These are phyloP conservation scores for Dioscorea cayenensis DNA, from an alignment of 116 monocot genomes.

Conservation along the genomic window DNA sequence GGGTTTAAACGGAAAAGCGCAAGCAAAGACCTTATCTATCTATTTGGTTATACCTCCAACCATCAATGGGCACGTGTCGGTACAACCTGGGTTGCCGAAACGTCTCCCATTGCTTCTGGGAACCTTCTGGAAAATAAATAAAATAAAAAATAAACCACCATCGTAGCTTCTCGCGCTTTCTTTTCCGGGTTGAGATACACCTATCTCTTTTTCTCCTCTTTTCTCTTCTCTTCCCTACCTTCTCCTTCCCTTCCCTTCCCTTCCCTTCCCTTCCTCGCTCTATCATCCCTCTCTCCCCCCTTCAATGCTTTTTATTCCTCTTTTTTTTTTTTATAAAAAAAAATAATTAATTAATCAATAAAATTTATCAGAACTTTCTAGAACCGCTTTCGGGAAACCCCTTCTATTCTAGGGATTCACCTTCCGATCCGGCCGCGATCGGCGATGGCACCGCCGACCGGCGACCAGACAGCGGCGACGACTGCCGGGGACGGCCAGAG, in stretches of 20 bases:
- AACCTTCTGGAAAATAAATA: conserved; percentile 6
- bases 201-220: too few species aligned
- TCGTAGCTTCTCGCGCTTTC: conserved; percentile 13
- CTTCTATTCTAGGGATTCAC: background rate
- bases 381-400: conserved; percentile 2
- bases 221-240: background rate
- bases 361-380: conserved; percentile 16
- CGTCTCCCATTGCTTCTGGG: background rate
- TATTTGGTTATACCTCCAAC: background rate
- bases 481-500: conserved; percentile 3
- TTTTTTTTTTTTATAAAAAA: too few species aligned
- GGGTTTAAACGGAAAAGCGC: too few species aligned
- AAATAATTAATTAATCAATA: background rate
- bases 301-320: background rate
- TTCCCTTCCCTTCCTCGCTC: background rate
- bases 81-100: background rate
- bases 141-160: background rate
- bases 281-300: background rate
- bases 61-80: background rate
- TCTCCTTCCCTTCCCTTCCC: conserved; percentile 1
- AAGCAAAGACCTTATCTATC: too few species aligned
- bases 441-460: conserved; percentile 1
- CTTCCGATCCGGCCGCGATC: background rate
- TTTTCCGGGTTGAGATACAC: background rate
- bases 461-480: background rate